Evolutionary conservation across 768 basidiomycete species (phyloP).

Genomic region (Rhizopogon vinicolor): DNA sequence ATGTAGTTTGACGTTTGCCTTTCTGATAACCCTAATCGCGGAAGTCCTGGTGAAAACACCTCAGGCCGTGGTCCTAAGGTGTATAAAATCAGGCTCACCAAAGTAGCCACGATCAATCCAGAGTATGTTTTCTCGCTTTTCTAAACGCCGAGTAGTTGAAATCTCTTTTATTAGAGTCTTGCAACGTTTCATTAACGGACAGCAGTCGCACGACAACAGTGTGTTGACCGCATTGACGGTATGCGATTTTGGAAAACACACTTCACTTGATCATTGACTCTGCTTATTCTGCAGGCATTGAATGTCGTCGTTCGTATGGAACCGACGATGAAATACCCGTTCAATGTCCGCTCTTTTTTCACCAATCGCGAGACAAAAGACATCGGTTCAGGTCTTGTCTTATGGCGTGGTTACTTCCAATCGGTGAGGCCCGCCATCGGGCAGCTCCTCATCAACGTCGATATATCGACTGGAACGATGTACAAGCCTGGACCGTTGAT

Average conservation of each 20-base stretch:
- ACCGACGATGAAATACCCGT: constrained; percentile 62
- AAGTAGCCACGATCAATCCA: constrained; percentile 57
- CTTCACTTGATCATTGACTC: background rate
- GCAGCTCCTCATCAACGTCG: constrained; percentile 66
- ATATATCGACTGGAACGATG: constrained; percentile 75
- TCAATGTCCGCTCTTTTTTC: constrained; percentile 74
- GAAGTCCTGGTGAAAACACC: constrained; percentile 28
- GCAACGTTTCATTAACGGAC: constrained; percentile 55
- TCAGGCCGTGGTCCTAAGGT: constrained; percentile 48
- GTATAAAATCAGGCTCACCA: constrained; percentile 60
- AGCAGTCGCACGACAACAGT: constrained; percentile 62
- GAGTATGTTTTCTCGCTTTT: constrained; percentile 29
- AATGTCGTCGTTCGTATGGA: constrained; percentile 77
- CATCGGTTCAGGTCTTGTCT: constrained; percentile 59
- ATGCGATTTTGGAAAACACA: constrained; percentile 9
- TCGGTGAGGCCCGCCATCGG: constrained; percentile 66
- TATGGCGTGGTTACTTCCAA: constrained; percentile 83
- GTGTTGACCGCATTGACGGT: constrained; percentile 69
- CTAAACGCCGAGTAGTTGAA: constrained; percentile 15
- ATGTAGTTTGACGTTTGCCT: constrained; percentile 60
- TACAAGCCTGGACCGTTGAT: constrained; percentile 61
- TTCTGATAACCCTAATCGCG: constrained; percentile 30
- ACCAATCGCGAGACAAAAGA: constrained; percentile 46
- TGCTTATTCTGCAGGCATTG: constrained; percentile 41
- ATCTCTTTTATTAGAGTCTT: constrained; percentile 43